Conservation (phyloP, 75 land plant species). For the Cupressus sempervirens region DNA sequence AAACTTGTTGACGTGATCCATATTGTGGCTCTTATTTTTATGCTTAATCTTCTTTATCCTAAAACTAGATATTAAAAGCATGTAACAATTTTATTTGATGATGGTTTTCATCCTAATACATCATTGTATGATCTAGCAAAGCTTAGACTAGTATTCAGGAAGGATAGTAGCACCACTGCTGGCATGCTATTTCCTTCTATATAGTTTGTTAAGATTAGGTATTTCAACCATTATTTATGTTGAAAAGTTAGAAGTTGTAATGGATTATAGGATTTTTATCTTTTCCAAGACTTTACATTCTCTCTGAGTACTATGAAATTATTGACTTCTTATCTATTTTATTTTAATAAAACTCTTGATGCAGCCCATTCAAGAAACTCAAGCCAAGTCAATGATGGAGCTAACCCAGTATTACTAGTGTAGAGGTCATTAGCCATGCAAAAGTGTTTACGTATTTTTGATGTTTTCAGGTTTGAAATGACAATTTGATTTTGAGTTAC, state of each 20-base stretch:
- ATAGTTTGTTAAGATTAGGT: background rate
- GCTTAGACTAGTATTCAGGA: slow-evolving; percentile 83
- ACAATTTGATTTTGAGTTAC: too few species aligned
- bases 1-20: background rate
- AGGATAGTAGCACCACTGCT: slow-evolving; percentile 90
- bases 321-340: background rate
- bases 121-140: slow-evolving; percentile 65
- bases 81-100: slow-evolving; percentile 78
- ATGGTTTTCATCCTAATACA: slow-evolving; percentile 78
- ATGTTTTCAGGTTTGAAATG: too few species aligned
- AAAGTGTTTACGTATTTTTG: slow-evolving; percentile 82
- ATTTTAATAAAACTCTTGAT: background rate
- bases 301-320: background rate
- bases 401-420: slow-evolving; percentile 92
- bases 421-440: slow-evolving; percentile 62
- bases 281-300: background rate
- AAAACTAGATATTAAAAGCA: slow-evolving; percentile 82
- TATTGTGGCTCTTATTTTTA: too few species aligned
- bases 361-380: slow-evolving; percentile 63
- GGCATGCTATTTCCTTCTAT: slow-evolving; percentile 32
- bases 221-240: too few species aligned
- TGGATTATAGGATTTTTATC: background rate
- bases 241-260: background rate
- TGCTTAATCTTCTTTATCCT: slow-evolving; percentile 71
- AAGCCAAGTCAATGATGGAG: slow-evolving; percentile 97